Base-by-base conservation (phyloP, 169 alveolate genomes). In the Plasmodium gallinaceum region DNA sequence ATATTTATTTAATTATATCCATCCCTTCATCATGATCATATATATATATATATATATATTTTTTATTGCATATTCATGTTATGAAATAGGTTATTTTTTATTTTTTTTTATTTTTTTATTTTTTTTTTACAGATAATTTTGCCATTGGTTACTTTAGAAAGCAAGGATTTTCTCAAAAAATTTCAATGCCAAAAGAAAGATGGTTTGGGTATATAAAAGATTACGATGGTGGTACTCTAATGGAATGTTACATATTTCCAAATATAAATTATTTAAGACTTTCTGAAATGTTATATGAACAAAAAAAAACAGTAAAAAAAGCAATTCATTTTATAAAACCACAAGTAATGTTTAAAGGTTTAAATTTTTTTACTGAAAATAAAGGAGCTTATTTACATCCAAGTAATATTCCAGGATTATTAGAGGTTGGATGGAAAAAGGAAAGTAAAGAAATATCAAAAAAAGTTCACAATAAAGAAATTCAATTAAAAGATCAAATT, bases 161-260 rank as follows among this genome's bases (percentile, higher is more conserved):
- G 90, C 98, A 98, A 90, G 99, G 99, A 8, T 98, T 98, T 92
- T 96, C 98, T 24, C 96, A 97, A 76, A 97, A 96, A 37, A 97
- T 97, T 22, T 95, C 98, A 60, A 97, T 98, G 99, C 99, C 99
- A 14, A 93, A 95, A 65, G 98, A 97, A 52, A 94, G 98, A 58
- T 98, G 99, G 99, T 95, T 97, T 74, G 99, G 99, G 26, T 98
- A 96, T 94, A 98, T 98, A 57, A 98, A 98, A 91, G 99, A 98
- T 89, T 98, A 98, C 94, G 99, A 98, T 88, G 99, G 99, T 39
- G 99, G 99, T n/a, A 98, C 99, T n/a, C 92, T 98, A 62, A 98
- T 98, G 99, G 99, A 98, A 64, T 98, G 99, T 93, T 96, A 96
- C 68, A 95, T 98, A 3, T 96, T 97, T 64, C 97, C 97, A 22